Evolutionary conservation across 495 filamentous ascomycete species (phyloP), one percentile per base, ranked within the genome.

Genomic region (Neohortaea acidophila): DNA sequence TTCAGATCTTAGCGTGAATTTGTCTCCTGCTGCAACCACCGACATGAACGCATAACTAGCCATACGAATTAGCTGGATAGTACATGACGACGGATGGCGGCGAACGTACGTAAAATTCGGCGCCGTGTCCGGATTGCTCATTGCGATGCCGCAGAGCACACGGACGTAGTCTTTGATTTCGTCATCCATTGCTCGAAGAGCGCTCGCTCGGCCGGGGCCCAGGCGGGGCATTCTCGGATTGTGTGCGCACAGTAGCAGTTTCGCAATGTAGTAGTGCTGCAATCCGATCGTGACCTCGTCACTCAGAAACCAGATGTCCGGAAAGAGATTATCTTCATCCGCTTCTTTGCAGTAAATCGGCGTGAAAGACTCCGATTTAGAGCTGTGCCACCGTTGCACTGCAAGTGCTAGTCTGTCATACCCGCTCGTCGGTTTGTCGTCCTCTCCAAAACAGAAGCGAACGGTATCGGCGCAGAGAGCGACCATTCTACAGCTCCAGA

Each of bases 401-500:
- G 39, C 32, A 13, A 40, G 33, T 6, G 39, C 17, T 6, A 53
- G 36, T 9, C 38, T 17, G 22, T 18, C 30, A 39, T 53, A 51
- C 9, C 33, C 39, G 6, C 18, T 19, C 4, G 23, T 30, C 0
- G 33, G 36, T 10, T 44, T 33, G 15, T 46, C 43, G 11, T 43
- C 41, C 21, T 56, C 46, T 15, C 59, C 63, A 35, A 67, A 68
- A 38, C 65, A 70, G 42, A 59, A 65, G 38, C 69, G 69, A 5
- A 73, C 47, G 0, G 70, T 63, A 20, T 69, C 63, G 2, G 70
- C 65, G 15, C 66, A 66, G 25, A 67, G 63, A 0, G 66, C 59
- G 0, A 73, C 59, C 18, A 68, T 68, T 15, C 66, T 56, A 48
- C 71, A 70, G 2, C 68, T 63, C 68, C 67, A 70, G 0, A 52